These are phyloP conservation scores for Carex sylvatica DNA, from an alignment of 202 grass and related monocot species.

Conservation along the genomic window DNA sequence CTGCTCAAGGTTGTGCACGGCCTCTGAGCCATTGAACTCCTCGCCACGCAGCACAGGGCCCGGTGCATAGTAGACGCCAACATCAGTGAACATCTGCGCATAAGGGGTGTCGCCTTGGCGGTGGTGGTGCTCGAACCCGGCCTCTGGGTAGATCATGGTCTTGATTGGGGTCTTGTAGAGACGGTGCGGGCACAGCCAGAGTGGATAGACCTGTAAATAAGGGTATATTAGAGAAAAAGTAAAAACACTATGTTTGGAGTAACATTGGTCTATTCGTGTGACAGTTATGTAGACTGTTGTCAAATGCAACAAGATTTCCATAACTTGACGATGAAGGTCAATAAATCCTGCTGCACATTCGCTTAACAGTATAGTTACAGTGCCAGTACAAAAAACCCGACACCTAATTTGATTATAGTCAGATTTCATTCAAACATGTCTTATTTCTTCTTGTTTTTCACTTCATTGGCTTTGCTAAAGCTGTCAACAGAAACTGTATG, in stretches of 20 bases:
- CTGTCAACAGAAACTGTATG: not conserved
- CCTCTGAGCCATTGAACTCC: slow-evolving; percentile 56
- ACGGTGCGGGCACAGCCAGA: slow-evolving; percentile 88
- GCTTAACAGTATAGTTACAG: not conserved
- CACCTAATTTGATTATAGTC: slow-evolving; percentile 6
- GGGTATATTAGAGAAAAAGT: not conserved
- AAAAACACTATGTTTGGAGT: not conserved
- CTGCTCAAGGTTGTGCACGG: slow-evolving; percentile 58
- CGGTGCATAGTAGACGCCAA: slow-evolving; percentile 78
- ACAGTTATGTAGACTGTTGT: not conserved
- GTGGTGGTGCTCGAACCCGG: slow-evolving; percentile 68
- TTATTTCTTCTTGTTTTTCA: not conserved
- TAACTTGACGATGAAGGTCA: not conserved
- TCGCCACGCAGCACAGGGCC: slow-evolving; percentile 53
- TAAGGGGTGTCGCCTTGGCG: slow-evolving; percentile 81
- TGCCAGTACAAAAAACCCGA: not conserved
- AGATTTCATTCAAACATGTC: not conserved
- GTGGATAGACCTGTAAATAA: slow-evolving; percentile 57
- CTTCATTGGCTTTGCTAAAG: not conserved
- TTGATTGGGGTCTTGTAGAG: slow-evolving; percentile 85
- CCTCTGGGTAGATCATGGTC: slow-evolving; percentile 79
- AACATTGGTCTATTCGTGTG: not conserved
- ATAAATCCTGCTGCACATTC: not conserved
- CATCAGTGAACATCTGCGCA: slow-evolving; percentile 77
- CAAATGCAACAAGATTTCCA: not conserved